phyloP scores from a whole-genome alignment of 306 rosid genomes.

The Vachellia pachyceras region DNA sequence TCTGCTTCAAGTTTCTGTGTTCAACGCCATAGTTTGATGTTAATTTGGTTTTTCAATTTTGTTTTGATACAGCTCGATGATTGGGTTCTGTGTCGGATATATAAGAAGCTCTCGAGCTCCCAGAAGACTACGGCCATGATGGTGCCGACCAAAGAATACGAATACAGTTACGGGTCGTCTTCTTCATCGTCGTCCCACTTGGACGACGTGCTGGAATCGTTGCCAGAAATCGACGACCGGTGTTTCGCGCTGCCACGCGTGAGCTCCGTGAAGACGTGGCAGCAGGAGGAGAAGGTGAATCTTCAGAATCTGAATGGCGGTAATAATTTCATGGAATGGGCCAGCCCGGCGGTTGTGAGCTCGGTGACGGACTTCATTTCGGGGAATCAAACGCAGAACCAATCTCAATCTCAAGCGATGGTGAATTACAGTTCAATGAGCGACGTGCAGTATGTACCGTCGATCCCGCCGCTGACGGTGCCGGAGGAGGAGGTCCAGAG shows the following conservation, averaged over 20 bases:
- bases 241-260: slow-evolving; percentile 63
- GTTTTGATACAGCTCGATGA: background rate
- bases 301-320: slow-evolving; percentile 50
- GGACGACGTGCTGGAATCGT: slow-evolving; percentile 69
- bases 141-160: slow-evolving; percentile 59
- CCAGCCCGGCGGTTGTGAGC: slow-evolving; percentile 51
- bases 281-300: slow-evolving; percentile 53
- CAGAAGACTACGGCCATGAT: slow-evolving; percentile 40
- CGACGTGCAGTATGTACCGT: slow-evolving; percentile 59
- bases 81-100: slow-evolving; percentile 20
- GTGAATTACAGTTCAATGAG: slow-evolving; percentile 30
- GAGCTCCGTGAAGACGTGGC: slow-evolving; percentile 54
- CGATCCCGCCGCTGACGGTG: slow-evolving; percentile 47
- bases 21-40: background rate
- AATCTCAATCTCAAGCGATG: slow-evolving; percentile 46
- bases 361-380: slow-evolving; percentile 51
- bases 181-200: slow-evolving; percentile 71
- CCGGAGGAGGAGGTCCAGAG: slow-evolving; percentile 83
- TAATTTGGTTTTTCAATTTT: too few relatives aligned
- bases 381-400: slow-evolving; percentile 43
- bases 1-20: background rate
- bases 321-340: slow-evolving; percentile 67
- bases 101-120: slow-evolving; percentile 9
- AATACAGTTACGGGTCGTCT: slow-evolving; percentile 65
- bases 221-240: slow-evolving; percentile 72